Evolutionary conservation across 164 flowering plant species (phyloP).

Genomic region (Berberis vulgaris): DNA sequence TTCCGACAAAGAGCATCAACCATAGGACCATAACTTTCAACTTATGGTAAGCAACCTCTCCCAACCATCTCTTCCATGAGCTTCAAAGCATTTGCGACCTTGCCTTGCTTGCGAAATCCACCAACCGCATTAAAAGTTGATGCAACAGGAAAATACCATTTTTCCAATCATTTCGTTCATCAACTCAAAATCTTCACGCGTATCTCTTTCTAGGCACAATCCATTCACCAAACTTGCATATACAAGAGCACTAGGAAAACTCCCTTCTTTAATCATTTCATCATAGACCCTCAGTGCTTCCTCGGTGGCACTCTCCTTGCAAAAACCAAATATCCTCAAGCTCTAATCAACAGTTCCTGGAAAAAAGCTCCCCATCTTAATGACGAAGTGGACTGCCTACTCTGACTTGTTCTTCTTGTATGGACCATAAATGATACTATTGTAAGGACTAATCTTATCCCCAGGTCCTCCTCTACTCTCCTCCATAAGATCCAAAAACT

Average conservation of each 20-base stretch:
- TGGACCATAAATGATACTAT: conserved; percentile 65
- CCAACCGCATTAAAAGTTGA: conserved; percentile 48
- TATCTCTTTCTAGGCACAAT: conserved; percentile 31
- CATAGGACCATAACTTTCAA: conserved; percentile 38
- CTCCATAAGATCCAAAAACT: conserved; percentile 45
- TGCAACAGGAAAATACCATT: conserved; percentile 41
- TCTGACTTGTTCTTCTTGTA: conserved; percentile 43
- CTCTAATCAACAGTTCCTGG: conserved; percentile 56
- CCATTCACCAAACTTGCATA: conserved; percentile 36
- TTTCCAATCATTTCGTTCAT: conserved; percentile 51
- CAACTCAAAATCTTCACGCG: conserved; percentile 52
- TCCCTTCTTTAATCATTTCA: conserved; percentile 52
- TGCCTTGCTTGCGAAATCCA: conserved; percentile 55
- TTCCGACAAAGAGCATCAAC: conserved; percentile 30
- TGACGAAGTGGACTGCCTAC: conserved; percentile 47
- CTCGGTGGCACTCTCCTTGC: conserved; percentile 32
- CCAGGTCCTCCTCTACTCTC: conserved; percentile 28
- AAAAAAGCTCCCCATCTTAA: conserved; percentile 42
- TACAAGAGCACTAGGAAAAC: conserved; percentile 46
- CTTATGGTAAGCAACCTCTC: conserved; percentile 49
- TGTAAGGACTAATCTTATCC: conserved; percentile 53
- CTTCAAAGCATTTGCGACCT: conserved; percentile 34
- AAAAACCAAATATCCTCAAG: conserved; percentile 36
- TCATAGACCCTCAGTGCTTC: conserved; percentile 51
- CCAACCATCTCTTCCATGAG: conserved; percentile 55